These are phyloP conservation scores for Trichodelitschia bisporula DNA, from an alignment of 495 filamentous ascomycete genomes.

Conservation along the genomic window DNA sequence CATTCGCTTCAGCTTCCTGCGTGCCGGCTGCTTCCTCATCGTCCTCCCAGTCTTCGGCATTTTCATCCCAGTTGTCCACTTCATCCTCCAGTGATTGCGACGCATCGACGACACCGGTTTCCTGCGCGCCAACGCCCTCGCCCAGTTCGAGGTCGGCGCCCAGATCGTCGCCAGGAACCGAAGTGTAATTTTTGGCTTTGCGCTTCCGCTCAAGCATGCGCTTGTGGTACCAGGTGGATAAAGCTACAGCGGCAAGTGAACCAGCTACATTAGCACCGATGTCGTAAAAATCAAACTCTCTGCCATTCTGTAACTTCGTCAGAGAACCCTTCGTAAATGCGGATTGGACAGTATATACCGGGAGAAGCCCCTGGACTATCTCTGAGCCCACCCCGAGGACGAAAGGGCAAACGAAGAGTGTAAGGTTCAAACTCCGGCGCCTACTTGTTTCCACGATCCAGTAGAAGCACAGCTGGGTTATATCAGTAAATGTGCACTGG, in stretches of 20 bases:
- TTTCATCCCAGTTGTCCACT: constrained; percentile 69
- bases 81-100: constrained; percentile 35
- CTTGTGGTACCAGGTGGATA: constrained; percentile 79
- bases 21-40: constrained; percentile 2
- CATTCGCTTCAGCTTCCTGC: no score
- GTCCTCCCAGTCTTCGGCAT: constrained; percentile 52
- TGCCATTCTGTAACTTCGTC: constrained; percentile 28
- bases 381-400: constrained; percentile 63
- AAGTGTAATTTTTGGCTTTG: constrained; percentile 39
- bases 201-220: constrained; percentile 85
- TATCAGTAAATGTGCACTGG: constrained; percentile 2
- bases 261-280: constrained; percentile 75
- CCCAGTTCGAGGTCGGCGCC: constrained; percentile 22
- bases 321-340: no score
- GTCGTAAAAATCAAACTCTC: constrained; percentile 64
- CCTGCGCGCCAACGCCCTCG: constrained; percentile 9
- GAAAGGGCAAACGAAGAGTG: constrained; percentile 53
- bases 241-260: constrained; percentile 37
- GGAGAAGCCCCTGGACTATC: constrained; percentile 54
- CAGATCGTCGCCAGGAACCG: constrained; percentile 29
- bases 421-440: constrained; percentile 60
- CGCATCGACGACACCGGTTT: constrained; percentile 9
- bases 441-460: constrained; percentile 87
- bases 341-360: no score
- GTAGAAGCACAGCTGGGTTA: constrained; percentile 50